phyloP scores from a whole-genome alignment of 208 protist genomes.

The Spongospora subterranea region DNA sequence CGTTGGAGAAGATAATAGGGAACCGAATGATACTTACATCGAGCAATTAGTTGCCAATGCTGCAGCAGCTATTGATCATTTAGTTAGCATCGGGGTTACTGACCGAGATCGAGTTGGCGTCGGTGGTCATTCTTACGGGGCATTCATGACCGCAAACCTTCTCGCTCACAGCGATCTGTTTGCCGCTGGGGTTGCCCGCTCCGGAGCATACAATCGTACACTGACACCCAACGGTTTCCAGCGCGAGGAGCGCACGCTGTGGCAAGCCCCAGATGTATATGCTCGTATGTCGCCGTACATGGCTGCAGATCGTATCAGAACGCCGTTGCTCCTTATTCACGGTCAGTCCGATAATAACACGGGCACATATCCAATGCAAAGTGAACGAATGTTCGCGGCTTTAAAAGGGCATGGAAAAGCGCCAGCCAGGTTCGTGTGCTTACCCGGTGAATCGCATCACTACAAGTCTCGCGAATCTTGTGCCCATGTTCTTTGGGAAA shows the following conservation, averaged over 20 bases:
- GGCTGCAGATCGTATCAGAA: background rate
- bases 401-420: constrained; percentile 55
- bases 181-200: constrained; percentile 23
- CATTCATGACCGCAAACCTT: constrained; percentile 58
- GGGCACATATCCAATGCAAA: constrained; percentile 49
- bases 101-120: constrained; percentile 45
- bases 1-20: constrained; percentile 10
- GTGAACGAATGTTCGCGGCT: constrained; percentile 49
- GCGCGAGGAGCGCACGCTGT: constrained; percentile 32
- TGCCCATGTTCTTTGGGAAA: constrained; percentile 30
- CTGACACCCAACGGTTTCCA: constrained; percentile 51
- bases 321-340: constrained; percentile 53
- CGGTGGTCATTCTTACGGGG: constrained; percentile 54
- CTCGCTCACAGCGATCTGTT: constrained; percentile 17
- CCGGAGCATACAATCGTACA: constrained; percentile 56
- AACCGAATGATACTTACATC: constrained; percentile 59
- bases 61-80: constrained; percentile 26
- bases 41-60: constrained; percentile 57
- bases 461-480: constrained; percentile 41
- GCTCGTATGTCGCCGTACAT: constrained; percentile 37
- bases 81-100: background rate
- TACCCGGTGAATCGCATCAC: constrained; percentile 17
- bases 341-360: constrained; percentile 43
- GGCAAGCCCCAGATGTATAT: constrained; percentile 45
- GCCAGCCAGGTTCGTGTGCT: constrained; percentile 11